Percentiles rank a stretch among this genome's conserved stretches.
Evolutionary conservation across 2,329 filamentous ascomycete species (phyloP).

Genomic region (Cyclaneusma minus): DNA sequence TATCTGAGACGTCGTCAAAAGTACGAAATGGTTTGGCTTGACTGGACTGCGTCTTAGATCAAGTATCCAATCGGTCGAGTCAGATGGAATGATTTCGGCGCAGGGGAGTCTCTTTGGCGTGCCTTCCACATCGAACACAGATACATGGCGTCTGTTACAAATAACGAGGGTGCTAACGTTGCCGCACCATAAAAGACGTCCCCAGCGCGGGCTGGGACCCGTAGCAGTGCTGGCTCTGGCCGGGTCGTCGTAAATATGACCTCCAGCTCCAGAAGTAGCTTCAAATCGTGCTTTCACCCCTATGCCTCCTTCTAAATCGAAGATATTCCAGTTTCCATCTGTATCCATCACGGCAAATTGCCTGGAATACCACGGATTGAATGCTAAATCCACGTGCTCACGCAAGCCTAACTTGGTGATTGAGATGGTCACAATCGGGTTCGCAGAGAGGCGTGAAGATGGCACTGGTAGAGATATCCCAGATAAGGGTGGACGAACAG

Average conservation of each 20-base stretch:
- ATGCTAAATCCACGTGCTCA: conserved; percentile 45
- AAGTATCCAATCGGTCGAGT: conserved; percentile 33
- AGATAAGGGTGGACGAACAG: conserved; percentile 5
- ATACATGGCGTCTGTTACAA: conserved; percentile 22
- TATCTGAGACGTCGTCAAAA: conserved; percentile 30
- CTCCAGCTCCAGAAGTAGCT: conserved; percentile 10
- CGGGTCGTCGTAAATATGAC: conserved; percentile 12
- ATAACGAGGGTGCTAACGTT: conserved; percentile 28
- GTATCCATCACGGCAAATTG: conserved; percentile 53
- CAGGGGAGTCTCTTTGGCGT: conserved; percentile 8
- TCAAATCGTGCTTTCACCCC: conserved; percentile 5
- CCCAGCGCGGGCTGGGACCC: conserved; percentile 22
- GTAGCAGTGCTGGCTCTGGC: too few relatives aligned
- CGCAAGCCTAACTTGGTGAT: conserved; percentile 35
- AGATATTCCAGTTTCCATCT: conserved; percentile 50
- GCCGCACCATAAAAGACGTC: conserved; percentile 29
- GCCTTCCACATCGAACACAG: conserved; percentile 14
- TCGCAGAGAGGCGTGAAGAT: conserved; percentile 37
- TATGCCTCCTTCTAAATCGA: conserved; percentile 29
- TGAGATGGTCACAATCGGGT: conserved; percentile 36
- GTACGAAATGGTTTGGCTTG: conserved; percentile 32
- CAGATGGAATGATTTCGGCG: conserved; percentile 7
- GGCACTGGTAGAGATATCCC: conserved; percentile 12
- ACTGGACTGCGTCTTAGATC: conserved; percentile 34
- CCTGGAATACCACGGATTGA: conserved; percentile 43